Evolutionary conservation across 2,329 filamentous ascomycete genomes (phyloP).

Genomic region (Blastomyces percursus): DNA sequence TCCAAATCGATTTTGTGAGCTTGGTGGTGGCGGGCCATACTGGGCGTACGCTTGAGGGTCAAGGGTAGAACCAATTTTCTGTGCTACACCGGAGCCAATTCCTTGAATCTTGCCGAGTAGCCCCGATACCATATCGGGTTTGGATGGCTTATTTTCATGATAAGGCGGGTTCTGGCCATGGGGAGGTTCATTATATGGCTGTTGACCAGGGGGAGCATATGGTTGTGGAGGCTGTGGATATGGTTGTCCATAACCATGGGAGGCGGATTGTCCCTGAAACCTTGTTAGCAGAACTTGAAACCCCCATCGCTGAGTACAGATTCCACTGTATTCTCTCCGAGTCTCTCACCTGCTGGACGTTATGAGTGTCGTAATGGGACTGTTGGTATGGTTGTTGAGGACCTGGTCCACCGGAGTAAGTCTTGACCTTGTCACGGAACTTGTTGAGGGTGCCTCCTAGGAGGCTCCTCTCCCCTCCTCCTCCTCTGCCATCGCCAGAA

Average conservation of each 20-base stretch:
- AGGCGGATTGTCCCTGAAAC: slow-evolving; percentile 11
- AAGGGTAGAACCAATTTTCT: slow-evolving; percentile 37
- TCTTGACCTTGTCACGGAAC: slow-evolving; percentile 32
- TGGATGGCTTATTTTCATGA: slow-evolving; percentile 25
- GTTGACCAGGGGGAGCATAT: slow-evolving; percentile 15
- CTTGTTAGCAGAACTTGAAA: slow-evolving; percentile 5
- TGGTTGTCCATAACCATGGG: slow-evolving; percentile 12
- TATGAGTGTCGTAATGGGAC: slow-evolving; percentile 8
- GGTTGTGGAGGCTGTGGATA: slow-evolving; percentile 5
- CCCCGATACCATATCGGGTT: slow-evolving; percentile 32
- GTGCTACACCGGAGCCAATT: slow-evolving; percentile 41
- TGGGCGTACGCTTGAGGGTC: slow-evolving; percentile 40
- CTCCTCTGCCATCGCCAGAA: slow-evolving; percentile 15
- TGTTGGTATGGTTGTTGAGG: slow-evolving; percentile 9
- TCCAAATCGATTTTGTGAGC: slow-evolving; percentile 72
- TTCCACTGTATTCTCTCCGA: neutral
- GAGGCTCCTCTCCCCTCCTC: slow-evolving; percentile 37
- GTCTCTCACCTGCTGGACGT: slow-evolving; percentile 6
- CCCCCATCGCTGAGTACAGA: neutral
- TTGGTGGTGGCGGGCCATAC: slow-evolving; percentile 43
- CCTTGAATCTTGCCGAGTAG: slow-evolving; percentile 47
- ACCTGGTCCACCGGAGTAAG: neutral
- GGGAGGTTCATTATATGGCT: slow-evolving; percentile 18
- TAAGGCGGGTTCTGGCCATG: slow-evolving; percentile 22
- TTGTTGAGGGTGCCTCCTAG: slow-evolving; percentile 43